phyloP scores from a whole-genome alignment of 495 filamentous ascomycete genomes.

The Neurospora sp. region DNA sequence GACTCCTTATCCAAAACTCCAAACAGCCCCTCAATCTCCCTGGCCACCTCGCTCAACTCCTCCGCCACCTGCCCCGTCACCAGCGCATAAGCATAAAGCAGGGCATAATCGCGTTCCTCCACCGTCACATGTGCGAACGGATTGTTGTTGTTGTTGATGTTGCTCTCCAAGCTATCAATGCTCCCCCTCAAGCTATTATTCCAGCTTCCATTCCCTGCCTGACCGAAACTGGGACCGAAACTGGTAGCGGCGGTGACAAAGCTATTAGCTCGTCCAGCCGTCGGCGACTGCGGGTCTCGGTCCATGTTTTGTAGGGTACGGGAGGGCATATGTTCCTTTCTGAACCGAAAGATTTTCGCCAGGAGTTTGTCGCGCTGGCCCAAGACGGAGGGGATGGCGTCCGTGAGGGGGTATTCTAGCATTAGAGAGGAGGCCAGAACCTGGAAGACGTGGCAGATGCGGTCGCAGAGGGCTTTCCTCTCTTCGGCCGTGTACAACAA shows the following conservation, averaged over 20 bases:
- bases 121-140: constrained; percentile 20
- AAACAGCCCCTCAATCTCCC: constrained; percentile 61
- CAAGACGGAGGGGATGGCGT: constrained; percentile 72
- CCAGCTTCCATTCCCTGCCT: background rate
- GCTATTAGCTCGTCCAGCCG: constrained; percentile 4
- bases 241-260: background rate
- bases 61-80: constrained; percentile 58
- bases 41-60: constrained; percentile 59
- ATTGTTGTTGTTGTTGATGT: background rate
- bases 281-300: constrained; percentile 7
- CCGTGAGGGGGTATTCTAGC: constrained; percentile 84
- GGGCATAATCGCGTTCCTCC: constrained; percentile 42
- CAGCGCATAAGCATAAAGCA: constrained; percentile 48
- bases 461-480: constrained; percentile 62
- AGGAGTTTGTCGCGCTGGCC: constrained; percentile 73
- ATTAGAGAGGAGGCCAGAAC: constrained; percentile 88
- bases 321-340: constrained; percentile 49
- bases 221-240: constrained; percentile 5
- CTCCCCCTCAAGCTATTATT: background rate
- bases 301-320: constrained; percentile 4
- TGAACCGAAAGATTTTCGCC: constrained; percentile 80
- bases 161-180: constrained; percentile 1
- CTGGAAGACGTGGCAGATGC: constrained; percentile 89
- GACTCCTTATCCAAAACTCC: constrained; percentile 67
- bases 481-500: constrained; percentile 73